Evolutionary conservation across 108 stramenopile genomes (phyloP), one percentile per base, ranked within the genome.

Genomic region (Skeletonema potamos): DNA sequence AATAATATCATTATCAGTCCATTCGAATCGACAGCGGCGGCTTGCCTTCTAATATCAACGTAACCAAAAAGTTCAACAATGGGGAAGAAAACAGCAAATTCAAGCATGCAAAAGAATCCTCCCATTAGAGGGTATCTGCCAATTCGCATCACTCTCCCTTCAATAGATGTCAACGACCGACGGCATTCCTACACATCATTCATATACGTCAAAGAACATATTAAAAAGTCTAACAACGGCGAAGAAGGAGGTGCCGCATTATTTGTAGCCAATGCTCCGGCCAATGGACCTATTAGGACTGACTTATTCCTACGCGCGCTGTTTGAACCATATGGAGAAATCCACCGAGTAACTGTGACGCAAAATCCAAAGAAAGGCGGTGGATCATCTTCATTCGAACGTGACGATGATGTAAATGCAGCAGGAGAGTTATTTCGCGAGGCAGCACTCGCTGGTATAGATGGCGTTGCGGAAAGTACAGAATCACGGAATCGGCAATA

Each of bases 61-160:
- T 3, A 41, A n/a, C 39, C 15, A n/a, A 4, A 15, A 41, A 15
- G 39, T 41, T 3, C 3, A 41, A 4, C 39, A n/a, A 41, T 41
- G 48, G 22, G 48, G 72, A 65, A 64, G 43, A 57, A 58, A 70
- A 43, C 32, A 26, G 37, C 54, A 9, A 65, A 68, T 22, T 39
- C 44, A 29, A 66, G 41, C 32, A 15, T 34, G 12, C 54, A n/a
- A 43, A 36, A 68, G 48, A 51, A 51, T 43, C 62, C 64, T 4
- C 73, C 79, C 41, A 93, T 94, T 68, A 92, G 92, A 62, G 93
- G 93, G 43, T 95, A 92, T 62, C 75, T 95, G 26, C 91, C 93
- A 4, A 79, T 95, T 37, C 87, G 91, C 37, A 55, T 95, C n/a
- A 13, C 58, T 12, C 76, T 92, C 33, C 88, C 87, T 29, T 34